Evolutionary conservation across 192 early-diverging fungal species (phyloP).

Genomic region (Coemansia sp.): DNA sequence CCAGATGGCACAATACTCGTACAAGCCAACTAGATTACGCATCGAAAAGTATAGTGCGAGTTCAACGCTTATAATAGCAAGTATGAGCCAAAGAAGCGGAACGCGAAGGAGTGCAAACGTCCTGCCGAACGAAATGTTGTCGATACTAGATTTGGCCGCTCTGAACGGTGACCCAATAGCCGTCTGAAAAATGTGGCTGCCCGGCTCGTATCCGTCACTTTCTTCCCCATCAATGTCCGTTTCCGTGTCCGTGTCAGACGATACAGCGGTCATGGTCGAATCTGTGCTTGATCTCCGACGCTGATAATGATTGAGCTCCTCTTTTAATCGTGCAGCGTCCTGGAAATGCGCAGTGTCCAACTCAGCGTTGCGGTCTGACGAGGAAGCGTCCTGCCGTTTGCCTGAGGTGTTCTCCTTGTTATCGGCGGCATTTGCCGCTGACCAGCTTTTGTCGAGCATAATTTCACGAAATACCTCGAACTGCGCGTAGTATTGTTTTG

Average conservation of each 20-base stretch:
- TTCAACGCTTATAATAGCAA: constrained; percentile 14
- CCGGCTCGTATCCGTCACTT: not conserved
- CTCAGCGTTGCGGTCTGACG: not conserved
- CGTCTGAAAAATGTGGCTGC: not conserved
- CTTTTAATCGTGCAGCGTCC: not conserved
- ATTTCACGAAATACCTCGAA: constrained; percentile 33
- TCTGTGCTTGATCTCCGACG: constrained; percentile 15
- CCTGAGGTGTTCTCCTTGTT: not conserved
- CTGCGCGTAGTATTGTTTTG: constrained; percentile 35
- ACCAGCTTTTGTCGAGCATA: constrained; percentile 30
- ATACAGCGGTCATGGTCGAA: constrained; percentile 20
- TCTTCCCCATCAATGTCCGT: not conserved
- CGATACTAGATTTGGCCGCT: constrained; percentile 6
- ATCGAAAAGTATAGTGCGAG: constrained; percentile 16
- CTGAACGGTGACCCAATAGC: not conserved
- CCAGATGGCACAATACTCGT: constrained; percentile 24
- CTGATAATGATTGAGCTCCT: not conserved
- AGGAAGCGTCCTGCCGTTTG: not conserved
- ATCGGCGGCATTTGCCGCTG: not conserved
- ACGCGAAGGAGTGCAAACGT: constrained; percentile 16
- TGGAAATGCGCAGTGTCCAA: not conserved
- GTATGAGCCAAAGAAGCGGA: constrained; percentile 13
- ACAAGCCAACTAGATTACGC: constrained; percentile 17
- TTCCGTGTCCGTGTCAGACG: not conserved
- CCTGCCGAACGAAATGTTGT: constrained; percentile 13